Conservation (phyloP, 2,329 filamentous ascomycete species). For the Fusarium nygamai region DNA sequence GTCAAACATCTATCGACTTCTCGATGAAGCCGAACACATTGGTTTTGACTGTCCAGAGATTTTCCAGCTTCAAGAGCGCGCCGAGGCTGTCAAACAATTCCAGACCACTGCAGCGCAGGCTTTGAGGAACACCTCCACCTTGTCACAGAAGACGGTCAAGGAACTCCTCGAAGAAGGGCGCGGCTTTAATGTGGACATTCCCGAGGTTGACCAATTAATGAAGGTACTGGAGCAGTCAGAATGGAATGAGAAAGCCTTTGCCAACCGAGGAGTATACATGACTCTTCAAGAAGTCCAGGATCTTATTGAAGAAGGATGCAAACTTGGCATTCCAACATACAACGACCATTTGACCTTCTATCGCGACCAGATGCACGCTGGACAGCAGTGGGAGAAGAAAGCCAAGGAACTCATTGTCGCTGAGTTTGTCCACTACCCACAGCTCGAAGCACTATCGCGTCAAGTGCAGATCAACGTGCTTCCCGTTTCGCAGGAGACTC, state of each 20-base stretch:
- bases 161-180: conserved; percentile 91
- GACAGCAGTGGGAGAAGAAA: conserved; percentile 91
- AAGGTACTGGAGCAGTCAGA: conserved; percentile 84
- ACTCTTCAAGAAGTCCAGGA: conserved; percentile 81
- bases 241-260: conserved; percentile 84
- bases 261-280: conserved; percentile 70
- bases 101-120: conserved; percentile 78
- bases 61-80: conserved; percentile 82
- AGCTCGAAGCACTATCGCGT: conserved; percentile 88
- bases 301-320: conserved; percentile 79
- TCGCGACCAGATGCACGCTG: conserved; percentile 78
- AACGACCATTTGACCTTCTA: conserved; percentile 84
- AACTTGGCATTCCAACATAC: conserved; percentile 80
- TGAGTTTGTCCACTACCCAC: conserved; percentile 91
- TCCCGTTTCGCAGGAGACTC: conserved; percentile 83
- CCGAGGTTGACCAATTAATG: conserved; percentile 85
- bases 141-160: conserved; percentile 80
- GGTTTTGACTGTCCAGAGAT: conserved; percentile 96
- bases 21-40: conserved; percentile 84
- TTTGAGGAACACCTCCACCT: conserved; percentile 71
- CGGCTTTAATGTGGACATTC: conserved; percentile 89
- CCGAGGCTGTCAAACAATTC: conserved; percentile 85
- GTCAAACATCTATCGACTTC: conserved; percentile 85
- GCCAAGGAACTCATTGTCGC: conserved; percentile 92
- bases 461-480: conserved; percentile 77